phyloP scores from a whole-genome alignment of 768 basidiomycete species.

The Cyathus striatus region DNA sequence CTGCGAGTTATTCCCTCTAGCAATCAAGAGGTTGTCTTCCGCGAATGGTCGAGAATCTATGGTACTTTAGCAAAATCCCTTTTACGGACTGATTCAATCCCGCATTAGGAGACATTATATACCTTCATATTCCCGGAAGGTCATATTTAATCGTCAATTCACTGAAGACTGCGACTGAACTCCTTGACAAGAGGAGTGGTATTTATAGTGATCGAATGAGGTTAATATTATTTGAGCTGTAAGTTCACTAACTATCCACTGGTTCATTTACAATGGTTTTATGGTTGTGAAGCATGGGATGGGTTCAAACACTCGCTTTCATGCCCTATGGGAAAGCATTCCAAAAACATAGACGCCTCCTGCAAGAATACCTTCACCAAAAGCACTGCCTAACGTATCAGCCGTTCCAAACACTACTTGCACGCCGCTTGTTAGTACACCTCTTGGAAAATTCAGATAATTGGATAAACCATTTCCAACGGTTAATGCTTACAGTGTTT shows the following conservation, averaged over 20 bases:
- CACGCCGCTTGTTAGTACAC: not conserved
- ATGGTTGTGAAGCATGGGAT: slow-evolving; percentile 1
- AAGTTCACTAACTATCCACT: not conserved
- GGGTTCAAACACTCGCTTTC: not conserved
- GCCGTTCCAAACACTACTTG: not conserved
- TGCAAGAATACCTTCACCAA: not conserved
- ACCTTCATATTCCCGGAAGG: not conserved
- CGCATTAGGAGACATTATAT: not conserved
- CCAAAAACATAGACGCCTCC: not conserved
- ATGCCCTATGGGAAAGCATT: slow-evolving; percentile 1
- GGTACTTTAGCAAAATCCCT: slow-evolving; percentile 12
- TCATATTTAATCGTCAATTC: not conserved
- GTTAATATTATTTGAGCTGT: not conserved
- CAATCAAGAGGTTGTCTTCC: slow-evolving; percentile 1
- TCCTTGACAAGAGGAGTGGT: not conserved
- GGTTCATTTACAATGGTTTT: not conserved
- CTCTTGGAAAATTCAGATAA: not conserved
- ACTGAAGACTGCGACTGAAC: not conserved
- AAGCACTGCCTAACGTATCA: not conserved
- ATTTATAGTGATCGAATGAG: slow-evolving; percentile 1
- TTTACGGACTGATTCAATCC: not conserved
- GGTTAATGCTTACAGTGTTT: too few species aligned
- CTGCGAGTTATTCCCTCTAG: slow-evolving; percentile 23
- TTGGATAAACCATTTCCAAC: slow-evolving; percentile 16
- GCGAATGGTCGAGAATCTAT: slow-evolving; percentile 25